phyloP scores from a whole-genome alignment of 2,329 filamentous ascomycete species.

The Monosporascus sp. region DNA sequence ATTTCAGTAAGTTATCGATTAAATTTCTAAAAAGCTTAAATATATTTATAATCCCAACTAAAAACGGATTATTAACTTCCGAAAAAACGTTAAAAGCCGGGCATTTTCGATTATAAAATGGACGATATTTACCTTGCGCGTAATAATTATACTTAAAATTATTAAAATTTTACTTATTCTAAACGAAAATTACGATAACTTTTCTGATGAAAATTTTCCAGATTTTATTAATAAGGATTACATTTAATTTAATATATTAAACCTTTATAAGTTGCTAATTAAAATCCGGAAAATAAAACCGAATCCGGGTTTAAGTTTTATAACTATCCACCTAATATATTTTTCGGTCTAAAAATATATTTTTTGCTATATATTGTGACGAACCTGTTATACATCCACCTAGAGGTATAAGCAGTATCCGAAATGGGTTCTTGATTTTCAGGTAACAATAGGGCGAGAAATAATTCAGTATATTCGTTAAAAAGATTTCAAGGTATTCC shows the following conservation, averaged over 20 bases:
- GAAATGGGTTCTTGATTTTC: too few relatives aligned
- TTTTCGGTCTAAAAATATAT: constrained; percentile 10
- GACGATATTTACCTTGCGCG: constrained; percentile 17
- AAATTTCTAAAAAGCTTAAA: constrained; percentile 21
- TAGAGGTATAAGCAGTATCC: too few relatives aligned
- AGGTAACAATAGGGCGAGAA: too few relatives aligned
- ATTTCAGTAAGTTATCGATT: constrained; percentile 20
- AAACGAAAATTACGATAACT: background rate
- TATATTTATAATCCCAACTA: constrained; percentile 26
- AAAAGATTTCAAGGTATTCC: too few relatives aligned
- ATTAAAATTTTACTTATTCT: constrained; percentile 5
- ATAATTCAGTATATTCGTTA: too few relatives aligned
- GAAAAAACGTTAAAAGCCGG: constrained; percentile 10
- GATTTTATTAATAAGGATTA: constrained; percentile 7
- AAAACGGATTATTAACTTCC: constrained; percentile 13
- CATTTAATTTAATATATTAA: constrained; percentile 6
- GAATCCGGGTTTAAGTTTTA: background rate
- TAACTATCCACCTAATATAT: constrained; percentile 8
- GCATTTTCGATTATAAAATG: constrained; percentile 25
- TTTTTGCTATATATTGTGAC: constrained; percentile 3
- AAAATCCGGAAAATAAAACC: background rate
- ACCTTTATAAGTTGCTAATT: constrained; percentile 8
- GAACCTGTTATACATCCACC: too few relatives aligned
- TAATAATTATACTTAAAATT: constrained; percentile 5
- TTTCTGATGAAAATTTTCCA: constrained; percentile 5